These are phyloP conservation scores for Cladobotryum protrusum DNA, from an alignment of 2,329 filamentous ascomycete species.

Conservation along the genomic window DNA sequence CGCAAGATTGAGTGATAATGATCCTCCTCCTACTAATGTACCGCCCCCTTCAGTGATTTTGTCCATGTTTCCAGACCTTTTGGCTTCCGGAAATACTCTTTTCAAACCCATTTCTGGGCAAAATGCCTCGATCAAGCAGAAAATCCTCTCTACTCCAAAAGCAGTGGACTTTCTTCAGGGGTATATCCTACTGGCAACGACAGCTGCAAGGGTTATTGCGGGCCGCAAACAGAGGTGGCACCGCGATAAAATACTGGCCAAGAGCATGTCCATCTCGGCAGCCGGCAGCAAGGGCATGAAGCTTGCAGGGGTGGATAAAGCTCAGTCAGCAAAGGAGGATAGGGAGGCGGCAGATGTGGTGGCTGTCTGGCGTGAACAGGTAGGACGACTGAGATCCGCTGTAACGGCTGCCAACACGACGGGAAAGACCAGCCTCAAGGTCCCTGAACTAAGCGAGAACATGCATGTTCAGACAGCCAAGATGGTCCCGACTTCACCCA, in stretches of 20 bases:
- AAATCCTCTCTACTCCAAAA: constrained; percentile 56
- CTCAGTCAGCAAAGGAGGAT: constrained; percentile 75
- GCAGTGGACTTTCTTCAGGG: constrained; percentile 58
- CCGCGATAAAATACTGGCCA: constrained; percentile 74
- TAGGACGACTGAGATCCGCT: constrained; percentile 67
- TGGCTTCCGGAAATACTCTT: constrained; percentile 59
- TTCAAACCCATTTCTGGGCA: constrained; percentile 60
- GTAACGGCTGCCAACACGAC: constrained; percentile 60
- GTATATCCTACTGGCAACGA: constrained; percentile 57
- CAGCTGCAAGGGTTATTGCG: constrained; percentile 73
- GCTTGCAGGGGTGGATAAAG: constrained; percentile 75
- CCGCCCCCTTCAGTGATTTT: constrained; percentile 82
- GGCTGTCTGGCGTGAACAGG: constrained; percentile 65
- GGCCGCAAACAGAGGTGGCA: constrained; percentile 88
- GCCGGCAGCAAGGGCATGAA: constrained; percentile 83
- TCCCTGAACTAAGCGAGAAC: constrained; percentile 67
- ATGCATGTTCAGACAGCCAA: constrained; percentile 63
- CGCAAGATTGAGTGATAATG: constrained; percentile 22
- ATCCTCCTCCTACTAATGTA: constrained; percentile 71
- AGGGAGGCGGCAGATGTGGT: constrained; percentile 76
- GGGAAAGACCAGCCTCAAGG: constrained; percentile 44
- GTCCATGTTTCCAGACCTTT: constrained; percentile 65
- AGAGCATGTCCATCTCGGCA: constrained; percentile 82
- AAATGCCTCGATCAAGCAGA: constrained; percentile 51
- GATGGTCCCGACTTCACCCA: constrained; percentile 65